A percentile compares a stretch with the other conserved stretches of the same genome.
Evolutionary conservation across 176 grass and related monocot species (phyloP).

Genomic region (Dactylis glomerata): DNA sequence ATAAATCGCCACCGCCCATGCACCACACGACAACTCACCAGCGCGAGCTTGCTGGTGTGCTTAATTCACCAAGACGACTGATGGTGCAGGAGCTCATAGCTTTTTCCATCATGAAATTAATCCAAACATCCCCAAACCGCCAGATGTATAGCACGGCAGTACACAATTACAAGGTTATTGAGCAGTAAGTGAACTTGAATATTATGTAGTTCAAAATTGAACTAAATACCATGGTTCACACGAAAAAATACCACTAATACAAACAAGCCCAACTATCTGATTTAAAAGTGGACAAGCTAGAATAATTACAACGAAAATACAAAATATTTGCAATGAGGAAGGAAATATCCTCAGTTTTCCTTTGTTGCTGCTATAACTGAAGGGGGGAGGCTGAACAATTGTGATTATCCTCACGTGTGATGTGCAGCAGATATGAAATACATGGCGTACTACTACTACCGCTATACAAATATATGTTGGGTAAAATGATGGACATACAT

Average conservation of each 20-base stretch:
- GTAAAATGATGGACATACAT: slow-evolving; percentile 19
- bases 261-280: neutral
- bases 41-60: too few species aligned
- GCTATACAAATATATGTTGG: slow-evolving; percentile 63
- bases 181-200: neutral
- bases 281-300: neutral
- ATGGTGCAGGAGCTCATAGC: too few species aligned
- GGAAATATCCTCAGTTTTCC: neutral
- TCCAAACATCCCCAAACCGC: neutral
- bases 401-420: neutral
- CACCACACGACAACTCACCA: too few species aligned
- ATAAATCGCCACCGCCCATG: too few species aligned
- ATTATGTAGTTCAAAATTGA: neutral
- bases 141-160: neutral
- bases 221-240: neutral
- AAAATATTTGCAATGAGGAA: neutral
- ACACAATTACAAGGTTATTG: neutral
- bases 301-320: neutral
- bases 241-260: neutral
- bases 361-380: neutral
- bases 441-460: slow-evolving; percentile 23
- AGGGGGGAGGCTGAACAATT: neutral
- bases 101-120: neutral
- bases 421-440: neutral
- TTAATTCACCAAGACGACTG: too few species aligned